Conservation (phyloP, 208 protist species). For the Leishmania martiniquensis region DNA sequence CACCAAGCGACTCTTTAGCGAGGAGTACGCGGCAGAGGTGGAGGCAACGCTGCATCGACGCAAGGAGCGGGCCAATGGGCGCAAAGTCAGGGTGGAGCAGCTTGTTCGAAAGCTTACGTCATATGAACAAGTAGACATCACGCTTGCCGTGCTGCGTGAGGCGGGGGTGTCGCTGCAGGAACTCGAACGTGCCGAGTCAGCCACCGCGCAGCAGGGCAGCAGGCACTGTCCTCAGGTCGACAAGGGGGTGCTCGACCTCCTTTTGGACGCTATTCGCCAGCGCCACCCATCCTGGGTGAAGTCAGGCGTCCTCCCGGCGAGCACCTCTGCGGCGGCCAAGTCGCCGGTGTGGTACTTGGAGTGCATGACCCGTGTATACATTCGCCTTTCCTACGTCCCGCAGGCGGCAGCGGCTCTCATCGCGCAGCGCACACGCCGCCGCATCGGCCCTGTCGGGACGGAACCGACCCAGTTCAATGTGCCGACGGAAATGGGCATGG, state of each 20-base stretch:
- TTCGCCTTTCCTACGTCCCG: constrained; percentile 83
- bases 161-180: constrained; percentile 47
- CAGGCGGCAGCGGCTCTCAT: constrained; percentile 79
- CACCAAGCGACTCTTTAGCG: constrained; percentile 46
- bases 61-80: constrained; percentile 31
- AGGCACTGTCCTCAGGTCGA: constrained; percentile 42
- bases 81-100: constrained; percentile 22
- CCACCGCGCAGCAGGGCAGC: constrained; percentile 13
- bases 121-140: constrained; percentile 51
- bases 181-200: constrained; percentile 37
- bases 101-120: constrained; percentile 61
- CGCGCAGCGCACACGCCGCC: constrained; percentile 76
- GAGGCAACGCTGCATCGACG: constrained; percentile 44
- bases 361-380: constrained; percentile 75
- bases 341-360: constrained; percentile 33
- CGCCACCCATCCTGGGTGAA: constrained; percentile 81
- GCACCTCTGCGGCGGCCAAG: neutral
- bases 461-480: constrained; percentile 76
- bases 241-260: constrained; percentile 30
- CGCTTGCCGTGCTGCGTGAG: constrained; percentile 50
- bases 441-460: constrained; percentile 73
- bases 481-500: constrained; percentile 80
- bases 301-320: constrained; percentile 55
- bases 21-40: constrained; percentile 54
- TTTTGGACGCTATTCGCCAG: constrained; percentile 49